These are phyloP conservation scores for Mucor lusitanicus DNA, from an alignment of 371 early-diverging fungal genomes.

Conservation along the genomic window DNA sequence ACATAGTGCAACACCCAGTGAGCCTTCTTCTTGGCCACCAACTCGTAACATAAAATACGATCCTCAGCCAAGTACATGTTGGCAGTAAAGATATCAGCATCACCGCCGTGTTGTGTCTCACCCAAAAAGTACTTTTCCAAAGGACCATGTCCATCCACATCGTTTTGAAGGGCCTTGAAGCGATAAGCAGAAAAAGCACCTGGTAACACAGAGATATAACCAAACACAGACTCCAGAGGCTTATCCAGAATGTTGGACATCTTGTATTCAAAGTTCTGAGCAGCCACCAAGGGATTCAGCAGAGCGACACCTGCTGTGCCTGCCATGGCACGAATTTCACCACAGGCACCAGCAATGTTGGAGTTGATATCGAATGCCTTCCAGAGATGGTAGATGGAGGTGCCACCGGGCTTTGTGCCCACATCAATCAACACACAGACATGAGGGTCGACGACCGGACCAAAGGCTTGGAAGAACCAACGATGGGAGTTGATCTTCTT, in stretches of 20 bases:
- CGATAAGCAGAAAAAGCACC: conserved; percentile 97
- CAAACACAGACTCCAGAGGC: conserved; percentile 93
- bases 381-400: conserved; percentile 90
- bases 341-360: conserved; percentile 92
- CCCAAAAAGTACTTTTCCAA: conserved; percentile 92
- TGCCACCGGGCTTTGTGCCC: conserved; percentile 83
- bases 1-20: conserved; percentile 76
- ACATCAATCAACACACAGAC: conserved; percentile 91
- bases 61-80: conserved; percentile 88
- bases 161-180: conserved; percentile 81
- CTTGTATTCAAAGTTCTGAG: conserved; percentile 97
- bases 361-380: conserved; percentile 89
- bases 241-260: conserved; percentile 97
- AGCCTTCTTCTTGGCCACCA: conserved; percentile 72
- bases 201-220: conserved; percentile 93
- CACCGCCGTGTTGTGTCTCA: conserved; percentile 82
- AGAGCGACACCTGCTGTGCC: conserved; percentile 70
- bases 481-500: conserved; percentile 95
- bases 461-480: conserved; percentile 96
- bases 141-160: conserved; percentile 69
- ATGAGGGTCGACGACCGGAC: conserved; percentile 79
- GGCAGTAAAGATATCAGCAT: conserved; percentile 63
- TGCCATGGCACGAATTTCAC: conserved; percentile 91
- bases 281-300: conserved; percentile 88
- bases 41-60: conserved; percentile 86